Evolutionary conservation across 352 stramenopile species (phyloP).

Genomic region (Phytopythium helicoides): DNA sequence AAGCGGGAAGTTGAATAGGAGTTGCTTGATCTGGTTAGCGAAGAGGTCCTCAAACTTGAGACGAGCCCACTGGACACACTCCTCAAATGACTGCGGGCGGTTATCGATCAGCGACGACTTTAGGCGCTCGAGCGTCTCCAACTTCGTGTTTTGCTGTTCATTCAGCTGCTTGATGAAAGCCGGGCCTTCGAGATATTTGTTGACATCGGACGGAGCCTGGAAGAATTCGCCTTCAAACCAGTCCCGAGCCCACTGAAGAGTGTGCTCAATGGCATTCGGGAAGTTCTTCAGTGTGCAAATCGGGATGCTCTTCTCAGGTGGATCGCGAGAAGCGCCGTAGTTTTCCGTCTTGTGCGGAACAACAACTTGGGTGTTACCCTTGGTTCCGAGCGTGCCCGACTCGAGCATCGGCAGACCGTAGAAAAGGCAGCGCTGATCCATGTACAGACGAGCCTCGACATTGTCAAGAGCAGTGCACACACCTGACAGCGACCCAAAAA

Average conservation of each 20-base stretch:
- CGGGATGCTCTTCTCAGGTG: conserved; percentile 98
- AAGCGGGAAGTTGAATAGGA: conserved; percentile 98
- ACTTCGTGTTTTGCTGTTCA: conserved; percentile 96
- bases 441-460: conserved; percentile 97
- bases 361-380: conserved; percentile 96
- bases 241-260: conserved; percentile 98
- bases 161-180: conserved; percentile 93
- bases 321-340: conserved; percentile 98
- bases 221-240: conserved; percentile 99
- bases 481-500: conserved; percentile 93
- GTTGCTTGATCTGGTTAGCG: conserved; percentile 97
- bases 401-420: conserved; percentile 98
- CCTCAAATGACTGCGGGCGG: conserved; percentile 91
- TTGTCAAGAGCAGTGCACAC: conserved; percentile 99
- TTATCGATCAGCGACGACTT: conserved; percentile 92
- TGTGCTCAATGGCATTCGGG: conserved; percentile 99
- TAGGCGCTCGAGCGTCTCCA: conserved; percentile 94
- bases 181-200: conserved; percentile 86
- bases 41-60: conserved; percentile 98
- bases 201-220: conserved; percentile 95
- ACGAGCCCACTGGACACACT: conserved; percentile 97
- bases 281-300: conserved; percentile 99
- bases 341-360: conserved; percentile 93
- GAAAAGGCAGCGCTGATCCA: conserved; percentile 96
- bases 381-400: conserved; percentile 98